Evolutionary conservation across 176 grass and related monocot genomes (phyloP), one percentile per base, ranked within the genome.

Genomic region (Rhipidocladum racemiflorum): DNA sequence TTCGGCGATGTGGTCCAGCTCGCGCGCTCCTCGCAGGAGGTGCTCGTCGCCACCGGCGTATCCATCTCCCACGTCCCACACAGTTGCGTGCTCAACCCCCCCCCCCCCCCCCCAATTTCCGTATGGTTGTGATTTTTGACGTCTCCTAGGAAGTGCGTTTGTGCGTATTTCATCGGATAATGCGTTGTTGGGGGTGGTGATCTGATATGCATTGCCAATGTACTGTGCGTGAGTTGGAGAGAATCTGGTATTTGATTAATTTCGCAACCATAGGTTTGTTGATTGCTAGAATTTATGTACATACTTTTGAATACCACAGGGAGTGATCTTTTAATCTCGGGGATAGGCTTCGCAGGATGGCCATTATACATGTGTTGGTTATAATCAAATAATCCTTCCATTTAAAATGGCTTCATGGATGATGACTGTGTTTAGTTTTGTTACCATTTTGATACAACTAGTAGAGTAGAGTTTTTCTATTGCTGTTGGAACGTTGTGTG

Each of bases 1-100:
- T 99, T 99, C 48, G 96, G 96, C 16, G 92, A 99, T 76, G 87
- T 93, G 17, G 4, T 72, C 17, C 92, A 88, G 85, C 84, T 95
- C 27, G 36, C 90, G 2, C 90, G 96, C 10, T 4, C 18, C 12
- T 34, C 89, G 21, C 96, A 93, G 88, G 92, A 95, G 79, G 89
- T 80, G 25, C 90, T 98, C 66, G 44, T 84, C 56, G 86, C 87
- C 78, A 93, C 96, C 7, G 96, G 96, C 32, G 42, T 98, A 70
- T 76, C 79, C 89, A 91, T 98, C 78, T 93, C 81, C 32, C 96
- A 98, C 81, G 85, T 95, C 42, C 90, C 96, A 5, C 35, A 42
- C 63, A 88, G 92, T 95, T 89, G 56, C 79, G 92, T 94, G 5
- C 67, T 51, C 49, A 1, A 5, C 17, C 1, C 16, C 2, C 59